Evolutionary conservation across 169 alveolate species (phyloP).

Genomic region (Plasmodium vinckei): DNA sequence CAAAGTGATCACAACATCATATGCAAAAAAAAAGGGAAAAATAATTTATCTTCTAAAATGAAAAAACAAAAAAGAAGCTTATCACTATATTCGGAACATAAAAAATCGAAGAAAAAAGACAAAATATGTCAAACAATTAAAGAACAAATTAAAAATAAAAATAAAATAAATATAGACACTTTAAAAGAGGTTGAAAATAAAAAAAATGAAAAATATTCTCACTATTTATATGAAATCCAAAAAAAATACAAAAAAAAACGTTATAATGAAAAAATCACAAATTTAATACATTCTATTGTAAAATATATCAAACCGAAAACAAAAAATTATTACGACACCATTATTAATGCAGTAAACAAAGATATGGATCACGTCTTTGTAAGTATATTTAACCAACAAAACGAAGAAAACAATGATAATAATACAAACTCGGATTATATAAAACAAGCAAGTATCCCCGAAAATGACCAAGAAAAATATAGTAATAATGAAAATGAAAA

Average conservation of each 20-base stretch:
- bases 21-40: not conserved
- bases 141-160: constrained; percentile 4
- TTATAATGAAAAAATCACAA: constrained; percentile 11
- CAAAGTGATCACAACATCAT: not conserved
- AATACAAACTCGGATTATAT: not conserved
- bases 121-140: not conserved
- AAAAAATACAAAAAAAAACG: constrained; percentile 22
- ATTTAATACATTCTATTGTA: constrained; percentile 44
- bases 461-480: not conserved
- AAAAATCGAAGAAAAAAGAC: constrained; percentile 3
- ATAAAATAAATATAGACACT: constrained; percentile 21
- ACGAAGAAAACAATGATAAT: not conserved
- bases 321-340: constrained; percentile 52
- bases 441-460: not conserved
- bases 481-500: no score
- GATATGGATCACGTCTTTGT: constrained; percentile 15
- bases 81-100: constrained; percentile 7
- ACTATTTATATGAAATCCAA: constrained; percentile 12
- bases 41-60: not conserved
- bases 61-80: not conserved
- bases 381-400: constrained; percentile 5
- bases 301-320: constrained; percentile 41
- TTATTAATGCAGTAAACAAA: constrained; percentile 5
- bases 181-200: constrained; percentile 7
- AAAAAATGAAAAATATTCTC: constrained; percentile 9